Evolutionary conservation across 768 basidiomycete genomes (phyloP), one percentile per base, ranked within the genome.

Genomic region (Termitomyces titanicus): DNA sequence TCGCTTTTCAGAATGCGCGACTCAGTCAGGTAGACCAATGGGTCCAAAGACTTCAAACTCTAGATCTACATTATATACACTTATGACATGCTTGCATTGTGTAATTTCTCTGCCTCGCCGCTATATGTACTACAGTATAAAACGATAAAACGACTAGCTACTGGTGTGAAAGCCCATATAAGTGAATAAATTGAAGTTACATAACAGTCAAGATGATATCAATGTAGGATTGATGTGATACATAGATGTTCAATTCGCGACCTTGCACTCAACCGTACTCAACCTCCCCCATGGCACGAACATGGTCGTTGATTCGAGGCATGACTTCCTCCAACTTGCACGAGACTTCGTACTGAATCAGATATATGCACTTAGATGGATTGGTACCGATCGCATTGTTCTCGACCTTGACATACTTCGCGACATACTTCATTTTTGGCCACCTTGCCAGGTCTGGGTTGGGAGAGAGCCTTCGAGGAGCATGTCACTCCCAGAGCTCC

Each of bases 361-460:
- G 40, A 15, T 17, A 20, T n/a, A n/a, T n/a, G n/a, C n/a, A 17
- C 24, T n/a, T 27, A 61, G 62, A 63, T 38, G 47, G 55, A 33
- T 22, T 66, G 24, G 53, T 77, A 20, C 71, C 79, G 9, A 60
- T 74, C 18, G 47, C 74, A 12, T 51, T 76, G 10, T 80, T 81
- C 58, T 68, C 76, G 9, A 57, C 63, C 8, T 63, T 81, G 38
- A 68, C 68, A 46, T 68, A 71, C 37, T 53, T 72, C 2, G 72
- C 72, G 1, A 53, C 67, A 43, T 70, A 68, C 33, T 66, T 70
- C 55, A 72, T 74, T 24, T 64, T 72, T 56, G 69, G 70, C 31
- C 73, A 73, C 46, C 45, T 74, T 27, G 46, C 58, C 18, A 47
- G 57, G 18, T 68, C 74, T 31, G 70, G 69, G 0, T 57, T 76